Percentiles rank a stretch among this genome's conserved stretches.
Conservation (phyloP, 2,329 filamentous ascomycete genomes). For the Phoma sp. region DNA sequence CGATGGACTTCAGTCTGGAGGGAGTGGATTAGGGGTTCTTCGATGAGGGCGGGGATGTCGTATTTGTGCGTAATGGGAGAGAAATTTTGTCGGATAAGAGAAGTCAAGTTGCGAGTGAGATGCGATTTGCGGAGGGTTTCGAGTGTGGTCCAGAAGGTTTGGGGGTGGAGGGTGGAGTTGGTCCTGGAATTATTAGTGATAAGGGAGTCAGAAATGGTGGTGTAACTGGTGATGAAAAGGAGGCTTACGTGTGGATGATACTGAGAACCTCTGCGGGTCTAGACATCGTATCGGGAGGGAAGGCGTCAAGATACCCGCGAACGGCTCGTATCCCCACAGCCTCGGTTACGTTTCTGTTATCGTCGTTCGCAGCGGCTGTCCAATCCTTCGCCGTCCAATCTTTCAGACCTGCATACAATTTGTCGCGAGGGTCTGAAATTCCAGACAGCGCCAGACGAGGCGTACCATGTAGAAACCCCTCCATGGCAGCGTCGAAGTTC, state of each 20-base stretch:
- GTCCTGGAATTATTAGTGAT: constrained; percentile 13
- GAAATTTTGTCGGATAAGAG: constrained; percentile 15
- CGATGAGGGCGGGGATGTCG: constrained; percentile 22
- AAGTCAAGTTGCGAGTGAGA: constrained; percentile 23
- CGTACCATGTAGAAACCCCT: constrained; percentile 26
- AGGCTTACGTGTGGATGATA: constrained; percentile 32
- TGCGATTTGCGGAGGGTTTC: constrained; percentile 30
- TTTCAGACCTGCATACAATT: constrained; percentile 26
- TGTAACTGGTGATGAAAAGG: neutral
- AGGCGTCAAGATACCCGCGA: constrained; percentile 21
- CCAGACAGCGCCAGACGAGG: constrained; percentile 24
- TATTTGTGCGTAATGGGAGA: constrained; percentile 17
- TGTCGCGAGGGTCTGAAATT: constrained; percentile 25
- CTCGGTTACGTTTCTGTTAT: constrained; percentile 23
- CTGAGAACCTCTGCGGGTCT: constrained; percentile 26
- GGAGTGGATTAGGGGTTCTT: constrained; percentile 32
- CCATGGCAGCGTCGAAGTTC: constrained; percentile 29
- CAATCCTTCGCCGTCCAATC: constrained; percentile 30
- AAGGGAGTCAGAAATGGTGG: no score
- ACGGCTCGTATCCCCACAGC: constrained; percentile 30
- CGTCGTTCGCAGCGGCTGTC: constrained; percentile 2
- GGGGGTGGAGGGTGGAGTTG: constrained; percentile 22
- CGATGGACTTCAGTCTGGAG: constrained; percentile 33
- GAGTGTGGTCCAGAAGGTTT: constrained; percentile 34
- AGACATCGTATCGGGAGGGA: no score